These are phyloP conservation scores for Musa schizocarpa DNA, from an alignment of 176 grass and related monocot species.

Conservation along the genomic window DNA sequence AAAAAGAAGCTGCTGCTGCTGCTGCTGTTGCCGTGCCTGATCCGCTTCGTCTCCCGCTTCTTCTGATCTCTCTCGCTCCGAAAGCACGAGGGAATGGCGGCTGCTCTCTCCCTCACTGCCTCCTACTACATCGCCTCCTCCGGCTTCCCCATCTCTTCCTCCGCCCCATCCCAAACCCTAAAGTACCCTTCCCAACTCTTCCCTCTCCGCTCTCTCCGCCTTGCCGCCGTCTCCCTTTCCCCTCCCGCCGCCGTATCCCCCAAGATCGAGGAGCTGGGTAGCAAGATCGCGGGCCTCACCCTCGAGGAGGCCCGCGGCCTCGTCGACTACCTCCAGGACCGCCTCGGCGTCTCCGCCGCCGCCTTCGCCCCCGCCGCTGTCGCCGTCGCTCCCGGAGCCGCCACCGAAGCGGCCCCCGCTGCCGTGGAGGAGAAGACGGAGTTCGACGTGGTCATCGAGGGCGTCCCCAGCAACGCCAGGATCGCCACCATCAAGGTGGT, in stretches of 20 bases:
- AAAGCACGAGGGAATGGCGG: background rate
- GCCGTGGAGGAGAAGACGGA: conserved; percentile 22
- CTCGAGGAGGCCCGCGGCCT: conserved; percentile 16
- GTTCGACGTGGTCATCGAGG: conserved; percentile 21
- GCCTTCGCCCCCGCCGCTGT: conserved; percentile 5
- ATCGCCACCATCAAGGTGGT: conserved; percentile 21
- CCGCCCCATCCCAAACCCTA: background rate
- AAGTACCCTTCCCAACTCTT: background rate
- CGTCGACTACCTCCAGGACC: conserved; percentile 15
- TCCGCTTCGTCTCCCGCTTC: background rate
- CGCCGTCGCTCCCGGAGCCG: background rate
- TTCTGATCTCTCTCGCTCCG: background rate
- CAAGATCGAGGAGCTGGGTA: conserved; percentile 6
- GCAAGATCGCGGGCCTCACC: background rate
- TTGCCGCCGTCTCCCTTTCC: background rate
- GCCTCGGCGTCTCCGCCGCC: conserved; percentile 10
- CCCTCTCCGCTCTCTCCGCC: background rate
- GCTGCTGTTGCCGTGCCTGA: no score
- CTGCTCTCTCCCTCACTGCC: background rate
- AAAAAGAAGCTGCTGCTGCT: no score
- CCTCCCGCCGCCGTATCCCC: background rate
- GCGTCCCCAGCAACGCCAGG: conserved; percentile 14
- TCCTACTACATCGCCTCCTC: background rate
- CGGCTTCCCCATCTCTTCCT: background rate
- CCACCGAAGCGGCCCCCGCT: background rate